A percentile compares a stretch with the other conserved stretches of the same genome.
Evolutionary conservation across 2,329 filamentous ascomycete species (phyloP).

Genomic region (Epichloe typhina): DNA sequence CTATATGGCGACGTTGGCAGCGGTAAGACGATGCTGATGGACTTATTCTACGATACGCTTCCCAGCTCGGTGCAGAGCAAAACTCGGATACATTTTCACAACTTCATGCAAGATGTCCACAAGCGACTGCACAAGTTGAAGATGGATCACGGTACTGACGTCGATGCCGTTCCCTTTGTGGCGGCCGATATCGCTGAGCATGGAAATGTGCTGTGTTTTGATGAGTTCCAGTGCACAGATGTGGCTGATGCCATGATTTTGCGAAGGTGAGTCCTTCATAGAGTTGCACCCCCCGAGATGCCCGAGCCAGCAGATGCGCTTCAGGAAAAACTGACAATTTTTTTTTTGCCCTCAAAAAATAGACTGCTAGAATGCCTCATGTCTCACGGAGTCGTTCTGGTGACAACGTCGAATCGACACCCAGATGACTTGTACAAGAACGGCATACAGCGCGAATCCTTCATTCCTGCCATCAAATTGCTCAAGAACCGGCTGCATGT

Average conservation of each 20-base stretch:
- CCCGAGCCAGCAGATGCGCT: no score
- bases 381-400: slow-evolving; percentile 90
- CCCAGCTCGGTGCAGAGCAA: slow-evolving; percentile 68
- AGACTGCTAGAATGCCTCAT: slow-evolving; percentile 79
- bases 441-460: slow-evolving; percentile 88
- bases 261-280: slow-evolving; percentile 38
- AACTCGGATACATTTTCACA: slow-evolving; percentile 94
- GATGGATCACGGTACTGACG: slow-evolving; percentile 74
- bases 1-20: slow-evolving; percentile 94
- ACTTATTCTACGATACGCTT: slow-evolving; percentile 89
- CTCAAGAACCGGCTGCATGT: slow-evolving; percentile 74
- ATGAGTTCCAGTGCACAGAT: slow-evolving; percentile 98
- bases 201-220: slow-evolving; percentile 84
- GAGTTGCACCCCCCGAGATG: neutral
- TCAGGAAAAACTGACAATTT: no score
- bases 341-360: neutral
- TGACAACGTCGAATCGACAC: slow-evolving; percentile 94
- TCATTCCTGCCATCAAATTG: slow-evolving; percentile 88
- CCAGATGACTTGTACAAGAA: slow-evolving; percentile 96
- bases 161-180: slow-evolving; percentile 83
- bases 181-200: slow-evolving; percentile 86
- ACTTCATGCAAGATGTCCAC: slow-evolving; percentile 98
- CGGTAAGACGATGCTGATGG: slow-evolving; percentile 99
- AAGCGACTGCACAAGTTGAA: slow-evolving; percentile 82
- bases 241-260: slow-evolving; percentile 98